These are phyloP conservation scores for Graphium sp. DNA, from an alignment of 2,329 filamentous ascomycete species.

Conservation along the genomic window DNA sequence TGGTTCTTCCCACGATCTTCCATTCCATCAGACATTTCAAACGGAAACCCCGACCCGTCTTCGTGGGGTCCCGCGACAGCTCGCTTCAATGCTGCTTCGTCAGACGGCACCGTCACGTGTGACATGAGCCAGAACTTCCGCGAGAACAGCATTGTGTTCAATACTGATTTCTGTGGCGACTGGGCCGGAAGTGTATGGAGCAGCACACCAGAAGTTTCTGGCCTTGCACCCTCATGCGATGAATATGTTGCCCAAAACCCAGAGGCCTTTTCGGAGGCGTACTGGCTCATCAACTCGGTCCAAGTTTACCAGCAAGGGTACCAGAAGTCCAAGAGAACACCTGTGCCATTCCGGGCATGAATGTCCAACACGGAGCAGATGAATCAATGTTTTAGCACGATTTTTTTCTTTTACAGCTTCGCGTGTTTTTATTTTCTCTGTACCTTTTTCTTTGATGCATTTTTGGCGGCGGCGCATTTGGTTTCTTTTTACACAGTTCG, in stretches of 20 bases:
- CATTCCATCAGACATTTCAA: conserved; percentile 34
- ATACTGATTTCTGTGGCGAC: conserved; percentile 74
- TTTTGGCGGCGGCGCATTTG: too few relatives aligned
- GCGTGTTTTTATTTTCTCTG: too few relatives aligned
- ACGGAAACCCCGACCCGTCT: conserved; percentile 40
- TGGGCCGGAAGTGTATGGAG: conserved; percentile 65
- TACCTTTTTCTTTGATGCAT: too few relatives aligned
- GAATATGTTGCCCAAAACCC: conserved; percentile 60
- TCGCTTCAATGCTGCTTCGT: too few relatives aligned
- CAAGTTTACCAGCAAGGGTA: too few relatives aligned
- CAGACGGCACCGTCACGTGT: conserved; percentile 46
- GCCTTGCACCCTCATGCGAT: conserved; percentile 47
- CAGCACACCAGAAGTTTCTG: conserved; percentile 35
- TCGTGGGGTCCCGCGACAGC: conserved; percentile 55
- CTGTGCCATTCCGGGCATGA: too few relatives aligned
- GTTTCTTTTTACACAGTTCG: too few relatives aligned
- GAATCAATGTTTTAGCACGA: too few relatives aligned
- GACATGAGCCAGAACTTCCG: conserved; percentile 55
- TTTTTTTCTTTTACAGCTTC: too few relatives aligned
- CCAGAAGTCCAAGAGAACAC: too few relatives aligned
- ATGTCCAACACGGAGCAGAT: too few relatives aligned
- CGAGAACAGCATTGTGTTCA: conserved; percentile 60
- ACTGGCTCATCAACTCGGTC: conserved; percentile 61
- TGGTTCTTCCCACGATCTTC: conserved; percentile 61
- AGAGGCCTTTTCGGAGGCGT: conserved; percentile 51